Evolutionary conservation across 495 filamentous ascomycete genomes (phyloP), one percentile per base, ranked within the genome.

Genomic region (Endocarpon pusillum): DNA sequence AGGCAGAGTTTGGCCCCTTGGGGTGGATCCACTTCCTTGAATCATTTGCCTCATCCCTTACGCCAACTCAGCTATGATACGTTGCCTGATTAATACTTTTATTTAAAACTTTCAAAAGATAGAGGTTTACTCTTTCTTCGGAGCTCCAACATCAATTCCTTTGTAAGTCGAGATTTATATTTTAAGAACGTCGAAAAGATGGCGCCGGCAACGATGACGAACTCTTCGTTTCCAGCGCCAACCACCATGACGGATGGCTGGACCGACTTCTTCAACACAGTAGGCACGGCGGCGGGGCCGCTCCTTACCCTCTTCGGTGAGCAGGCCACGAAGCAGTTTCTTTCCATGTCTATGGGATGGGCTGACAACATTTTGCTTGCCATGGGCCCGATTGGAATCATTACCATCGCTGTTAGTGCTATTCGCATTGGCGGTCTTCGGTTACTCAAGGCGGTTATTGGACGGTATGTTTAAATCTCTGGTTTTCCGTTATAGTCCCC

Each of bases 301-400:
- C 40, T 74, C 0, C 58, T 73, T 19, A 51, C 61, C 9, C 54
- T 71, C 0, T 73, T 73, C 32, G 68, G 70, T 1, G 69, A 72
- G 28, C 51, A 58, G 21, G 53, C 73, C 20, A 64, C 69, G 1
- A 67, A 57, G 40, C 70, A 75, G 46, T 73, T 65, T 35, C 57
- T 74, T 29, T 69, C 64, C 36, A 61, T 71, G 36, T 58, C 61
- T 1, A 57, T 58, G 17, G 55, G 47, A 17, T 44, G 53, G 31
- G 37, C 62, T 0, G 69, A 74, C 32, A 60, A 66, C 37, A 39
- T 72, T 10, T 66, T 72, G 5, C 63, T 73, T 26, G 62, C 67
- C 0, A 54, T 71, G 29, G 61, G 54, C 1, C 67, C 68, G 2
- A 48, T 71, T 3, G 69, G 69, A 5, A 61, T 73, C 12, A 45